Percentiles rank a stretch among this genome's conserved stretches.
phyloP scores from a whole-genome alignment of 306 rosid species.

The Trifolium fragiferum region DNA sequence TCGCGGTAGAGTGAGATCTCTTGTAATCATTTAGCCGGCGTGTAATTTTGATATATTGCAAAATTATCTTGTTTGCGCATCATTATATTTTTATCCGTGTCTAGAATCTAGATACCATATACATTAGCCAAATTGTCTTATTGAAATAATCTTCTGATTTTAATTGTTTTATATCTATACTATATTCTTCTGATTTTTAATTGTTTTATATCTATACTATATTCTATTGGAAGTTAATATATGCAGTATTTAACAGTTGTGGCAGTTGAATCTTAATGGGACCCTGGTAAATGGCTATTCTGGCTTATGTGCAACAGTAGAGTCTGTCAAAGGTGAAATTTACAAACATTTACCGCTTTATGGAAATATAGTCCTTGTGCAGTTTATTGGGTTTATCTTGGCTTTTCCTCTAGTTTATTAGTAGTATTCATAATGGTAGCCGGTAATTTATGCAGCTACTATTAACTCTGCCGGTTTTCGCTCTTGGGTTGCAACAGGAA shows the following conservation, averaged over 20 bases:
- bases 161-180: background rate
- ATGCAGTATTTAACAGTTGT: constrained; percentile 62
- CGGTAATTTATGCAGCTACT: constrained; percentile 57
- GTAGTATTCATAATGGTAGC: constrained; percentile 37
- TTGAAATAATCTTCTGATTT: constrained; percentile 17
- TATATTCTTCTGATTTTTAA: background rate
- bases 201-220: background rate
- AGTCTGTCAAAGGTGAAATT: constrained; percentile 56
- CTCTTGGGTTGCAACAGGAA: constrained; percentile 89
- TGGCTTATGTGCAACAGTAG: constrained; percentile 75
- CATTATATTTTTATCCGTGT: constrained; percentile 2
- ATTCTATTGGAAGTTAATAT: constrained; percentile 44
- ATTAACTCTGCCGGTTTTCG: constrained; percentile 58
- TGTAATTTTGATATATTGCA: background rate
- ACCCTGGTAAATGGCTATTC: constrained; percentile 82
- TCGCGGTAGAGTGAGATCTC: background rate
- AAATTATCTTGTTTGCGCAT: constrained; percentile 10
- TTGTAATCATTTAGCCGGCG: background rate
- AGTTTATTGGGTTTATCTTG: constrained; percentile 26
- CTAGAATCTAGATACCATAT: background rate
- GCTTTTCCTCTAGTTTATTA: constrained; percentile 6
- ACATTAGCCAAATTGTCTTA: background rate
- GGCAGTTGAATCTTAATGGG: constrained; percentile 78
- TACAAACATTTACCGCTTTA: constrained; percentile 10
- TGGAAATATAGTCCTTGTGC: background rate